Percentiles rank a stretch among this genome's conserved stretches.
phyloP scores from a whole-genome alignment of 179 eudicot genomes.

The Pouteria campechiana region DNA sequence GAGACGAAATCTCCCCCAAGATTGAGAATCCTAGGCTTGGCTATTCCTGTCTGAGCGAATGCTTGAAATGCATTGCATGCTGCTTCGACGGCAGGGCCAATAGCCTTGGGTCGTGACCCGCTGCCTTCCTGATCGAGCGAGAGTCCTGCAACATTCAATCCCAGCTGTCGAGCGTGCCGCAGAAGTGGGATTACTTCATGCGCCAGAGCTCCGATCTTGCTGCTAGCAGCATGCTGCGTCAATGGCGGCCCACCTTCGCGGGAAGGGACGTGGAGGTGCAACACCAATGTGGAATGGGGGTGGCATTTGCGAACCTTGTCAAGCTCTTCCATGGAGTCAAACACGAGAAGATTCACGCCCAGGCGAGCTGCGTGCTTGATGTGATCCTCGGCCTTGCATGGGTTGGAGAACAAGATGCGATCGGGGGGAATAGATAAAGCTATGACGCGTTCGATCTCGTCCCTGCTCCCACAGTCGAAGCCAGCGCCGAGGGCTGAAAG shows the following conservation, averaged over 20 bases:
- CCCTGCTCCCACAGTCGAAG: constrained; percentile 13
- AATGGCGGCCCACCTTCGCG: constrained; percentile 7
- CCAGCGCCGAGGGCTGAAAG: constrained; percentile 7
- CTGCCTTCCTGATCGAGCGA: constrained; percentile 15
- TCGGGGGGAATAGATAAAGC: constrained; percentile 13
- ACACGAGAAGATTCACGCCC: constrained; percentile 13
- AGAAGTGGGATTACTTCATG: constrained; percentile 14
- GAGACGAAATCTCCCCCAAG: constrained; percentile 25
- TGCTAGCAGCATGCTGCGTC: no score
- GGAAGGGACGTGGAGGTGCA: constrained; percentile 10
- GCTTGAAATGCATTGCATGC: constrained; percentile 8
- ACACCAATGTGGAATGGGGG: constrained; percentile 11
- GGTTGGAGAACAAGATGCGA: constrained; percentile 15
- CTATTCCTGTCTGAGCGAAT: constrained; percentile 9
- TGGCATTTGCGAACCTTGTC: constrained; percentile 11
- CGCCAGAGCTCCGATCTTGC: constrained; percentile 14
- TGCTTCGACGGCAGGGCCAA: constrained; percentile 5
- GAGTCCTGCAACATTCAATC: constrained; percentile 8
- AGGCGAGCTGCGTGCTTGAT: constrained; percentile 9
- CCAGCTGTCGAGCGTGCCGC: constrained; percentile 4
- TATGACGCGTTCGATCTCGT: constrained; percentile 10
- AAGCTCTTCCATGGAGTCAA: constrained; percentile 8
- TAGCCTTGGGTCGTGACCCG: constrained; percentile 1
- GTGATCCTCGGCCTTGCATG: constrained; percentile 14
- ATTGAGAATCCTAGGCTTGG: constrained; percentile 13